Evolutionary conservation across 78 protist genomes (phyloP), one percentile per base, ranked within the genome.

Genomic region (Tieghemostelium lacteum): DNA sequence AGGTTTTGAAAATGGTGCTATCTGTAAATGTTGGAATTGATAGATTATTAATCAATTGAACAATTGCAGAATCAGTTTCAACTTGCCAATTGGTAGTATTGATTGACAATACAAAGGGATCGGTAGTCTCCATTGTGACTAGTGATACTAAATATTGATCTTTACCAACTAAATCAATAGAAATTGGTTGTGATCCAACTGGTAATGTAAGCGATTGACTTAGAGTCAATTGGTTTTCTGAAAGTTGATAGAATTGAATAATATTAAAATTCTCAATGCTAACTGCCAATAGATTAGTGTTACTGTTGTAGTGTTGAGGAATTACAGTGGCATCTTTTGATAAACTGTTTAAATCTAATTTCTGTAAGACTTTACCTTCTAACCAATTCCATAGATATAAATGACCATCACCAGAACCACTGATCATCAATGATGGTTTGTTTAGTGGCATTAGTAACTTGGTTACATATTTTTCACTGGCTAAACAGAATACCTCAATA

Each of bases 341-440:
- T 22, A 10, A 14, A 45, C 52, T 45, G 52, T 14, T 14, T 45
- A 45, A 45, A 45, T 10, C 52, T 10, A 45, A 45, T 45, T 45
- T 45, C 71, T 88, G 87, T 54, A 88, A 74, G 19, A 69, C 29
- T 75, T 61, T 42, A 55, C 93, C 93, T 17, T 45, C 19, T 31
- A 63, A 66, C 88, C 87, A 88, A 29, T 75, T 66, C 93, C 93
- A 88, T 40, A 88, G 42, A 28, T 71, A 64, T 16, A 88, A 34
- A 45, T 86, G 73, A 22, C 93, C 93, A 74, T 88, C 93, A 54
- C 93, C 87, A n/a, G 88, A 75, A 26, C 93, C 93, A 26, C 78
- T 34, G 3, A 88, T 45, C 29, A 88, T 17, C n/a, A 75, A 31
- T 10, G 52, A 45, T 52, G 58, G 69, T 37, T 55, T 73, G 6